These are phyloP conservation scores for Leccinum arenicola DNA, from an alignment of 768 basidiomycete genomes.

Conservation along the genomic window DNA sequence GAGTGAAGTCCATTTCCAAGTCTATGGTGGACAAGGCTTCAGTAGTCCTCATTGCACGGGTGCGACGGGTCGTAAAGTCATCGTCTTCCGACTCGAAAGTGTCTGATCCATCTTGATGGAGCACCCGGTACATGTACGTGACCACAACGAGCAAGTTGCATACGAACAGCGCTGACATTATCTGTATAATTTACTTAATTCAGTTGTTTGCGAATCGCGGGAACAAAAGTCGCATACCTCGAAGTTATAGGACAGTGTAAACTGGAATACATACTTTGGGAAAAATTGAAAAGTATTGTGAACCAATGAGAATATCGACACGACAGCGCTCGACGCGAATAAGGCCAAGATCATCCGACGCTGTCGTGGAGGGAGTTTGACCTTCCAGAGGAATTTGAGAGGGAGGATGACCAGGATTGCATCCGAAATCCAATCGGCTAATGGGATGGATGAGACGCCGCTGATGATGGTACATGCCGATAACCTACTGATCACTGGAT, in stretches of 20 bases:
- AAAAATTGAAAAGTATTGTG: not conserved
- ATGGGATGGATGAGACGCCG: not conserved
- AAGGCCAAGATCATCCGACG: constrained; percentile 17
- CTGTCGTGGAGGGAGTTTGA: not conserved
- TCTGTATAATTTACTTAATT: not conserved
- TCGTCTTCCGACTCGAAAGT: not conserved
- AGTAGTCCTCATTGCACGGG: not conserved
- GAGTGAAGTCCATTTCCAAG: not conserved
- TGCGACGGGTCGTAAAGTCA: not conserved
- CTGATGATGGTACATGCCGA: not conserved
- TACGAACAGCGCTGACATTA: not conserved
- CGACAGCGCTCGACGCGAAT: constrained; percentile 10
- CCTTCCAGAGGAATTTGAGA: too few species aligned
- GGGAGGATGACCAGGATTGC: too few species aligned
- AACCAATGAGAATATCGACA: constrained; percentile 3
- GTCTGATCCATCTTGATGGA: not conserved
- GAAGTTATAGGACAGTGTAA: not conserved
- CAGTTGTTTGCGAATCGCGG: not conserved
- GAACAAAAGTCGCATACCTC: not conserved
- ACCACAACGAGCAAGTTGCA: not conserved
- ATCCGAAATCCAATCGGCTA: not conserved
- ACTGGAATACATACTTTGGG: not conserved
- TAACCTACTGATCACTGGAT: not conserved
- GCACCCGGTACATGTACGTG: not conserved
- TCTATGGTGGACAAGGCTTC: not conserved